These are phyloP conservation scores for Talaromyces trachyspermus DNA, from an alignment of 495 filamentous ascomycete genomes.

Conservation along the genomic window DNA sequence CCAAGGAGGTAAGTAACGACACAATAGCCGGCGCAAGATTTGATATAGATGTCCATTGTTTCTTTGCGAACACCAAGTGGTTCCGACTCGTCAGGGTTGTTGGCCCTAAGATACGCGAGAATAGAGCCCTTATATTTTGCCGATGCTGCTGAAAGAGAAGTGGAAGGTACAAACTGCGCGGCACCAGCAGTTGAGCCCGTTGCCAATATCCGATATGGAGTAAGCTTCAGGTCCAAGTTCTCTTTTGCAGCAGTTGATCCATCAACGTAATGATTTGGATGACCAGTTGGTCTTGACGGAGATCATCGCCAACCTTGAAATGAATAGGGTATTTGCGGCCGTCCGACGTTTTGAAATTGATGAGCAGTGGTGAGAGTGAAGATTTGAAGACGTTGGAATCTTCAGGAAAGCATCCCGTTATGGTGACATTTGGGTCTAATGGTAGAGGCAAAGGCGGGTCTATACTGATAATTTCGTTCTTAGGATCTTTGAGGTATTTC, in stretches of 20 bases:
- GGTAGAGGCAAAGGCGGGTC: constrained; percentile 86
- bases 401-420: constrained; percentile 74
- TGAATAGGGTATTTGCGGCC: constrained; percentile 80
- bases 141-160: constrained; percentile 70
- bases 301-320: constrained; percentile 95
- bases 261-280: constrained; percentile 98
- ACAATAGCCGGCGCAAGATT: constrained; percentile 94
- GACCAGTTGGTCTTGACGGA: constrained; percentile 94
- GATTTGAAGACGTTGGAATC: constrained; percentile 94
- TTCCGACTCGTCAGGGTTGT: constrained; percentile 80
- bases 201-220: constrained; percentile 92
- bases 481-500: constrained; percentile 74
- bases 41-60: constrained; percentile 91
- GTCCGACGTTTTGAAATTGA: constrained; percentile 78
- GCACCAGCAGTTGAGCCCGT: constrained; percentile 84
- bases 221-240: constrained; percentile 91
- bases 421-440: constrained; percentile 72
- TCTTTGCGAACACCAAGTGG: constrained; percentile 86
- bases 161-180: constrained; percentile 85
- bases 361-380: constrained; percentile 76
- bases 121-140: constrained; percentile 74
- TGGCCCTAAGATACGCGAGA: constrained; percentile 76
- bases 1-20: constrained; percentile 99
- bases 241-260: constrained; percentile 95
- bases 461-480: constrained; percentile 75